phyloP scores from a whole-genome alignment of 257 asterid genomes.

The Apocynum venetum region DNA sequence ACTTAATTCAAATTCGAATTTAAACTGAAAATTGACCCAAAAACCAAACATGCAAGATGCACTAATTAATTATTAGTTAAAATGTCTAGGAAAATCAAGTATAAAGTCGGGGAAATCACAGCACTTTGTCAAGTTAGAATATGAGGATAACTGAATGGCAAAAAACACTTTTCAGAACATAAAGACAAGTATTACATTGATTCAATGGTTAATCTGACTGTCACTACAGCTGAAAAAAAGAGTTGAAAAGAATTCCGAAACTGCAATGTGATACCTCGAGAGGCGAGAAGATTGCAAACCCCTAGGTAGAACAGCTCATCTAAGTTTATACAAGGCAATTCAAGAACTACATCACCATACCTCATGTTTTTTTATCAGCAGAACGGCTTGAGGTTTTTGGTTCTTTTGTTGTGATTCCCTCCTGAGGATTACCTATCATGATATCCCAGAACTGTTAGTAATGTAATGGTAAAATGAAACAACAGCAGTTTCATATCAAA shows the following conservation, averaged over 20 bases:
- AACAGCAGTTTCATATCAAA: neutral
- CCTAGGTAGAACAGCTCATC: slow-evolving; percentile 10
- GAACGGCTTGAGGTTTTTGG: slow-evolving; percentile 10
- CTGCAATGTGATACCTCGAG: neutral
- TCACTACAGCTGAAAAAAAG: neutral
- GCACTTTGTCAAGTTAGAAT: neutral
- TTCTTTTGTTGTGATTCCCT: slow-evolving; percentile 17
- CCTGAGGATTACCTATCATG: slow-evolving; percentile 28
- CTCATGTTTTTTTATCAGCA: slow-evolving; percentile 22
- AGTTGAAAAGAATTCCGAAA: neutral
- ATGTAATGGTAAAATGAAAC: neutral
- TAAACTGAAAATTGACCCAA: too few species aligned
- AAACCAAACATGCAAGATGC: too few species aligned
- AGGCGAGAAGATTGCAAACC: slow-evolving; percentile 2
- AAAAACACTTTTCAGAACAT: neutral
- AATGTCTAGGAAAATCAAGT: too few species aligned
- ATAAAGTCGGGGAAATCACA: too few species aligned
- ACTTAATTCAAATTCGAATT: too few species aligned
- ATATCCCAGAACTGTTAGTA: neutral
- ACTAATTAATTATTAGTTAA: too few species aligned
- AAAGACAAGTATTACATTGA: neutral
- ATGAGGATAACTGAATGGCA: neutral
- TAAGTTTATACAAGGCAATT: slow-evolving; percentile 4
- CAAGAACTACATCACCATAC: slow-evolving; percentile 18
- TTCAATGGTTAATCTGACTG: slow-evolving; percentile 4